Base-by-base conservation (phyloP, 148 eudicot species). In the Silene latifolia region DNA sequence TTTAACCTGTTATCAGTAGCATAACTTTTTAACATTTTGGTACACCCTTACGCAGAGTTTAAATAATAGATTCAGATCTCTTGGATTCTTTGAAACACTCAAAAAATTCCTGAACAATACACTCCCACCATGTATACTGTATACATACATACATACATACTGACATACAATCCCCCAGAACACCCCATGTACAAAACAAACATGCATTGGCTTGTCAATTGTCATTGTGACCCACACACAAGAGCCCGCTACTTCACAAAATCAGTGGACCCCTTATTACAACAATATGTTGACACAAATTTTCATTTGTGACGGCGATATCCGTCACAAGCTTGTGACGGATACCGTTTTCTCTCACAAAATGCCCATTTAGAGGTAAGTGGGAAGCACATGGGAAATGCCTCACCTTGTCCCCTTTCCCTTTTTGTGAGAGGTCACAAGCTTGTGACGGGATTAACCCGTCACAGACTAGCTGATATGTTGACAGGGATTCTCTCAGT, bases 61-160 rank as follows among this genome's bases (percentile, higher is more conserved):
- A 67, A 72, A 76, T 58, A 58, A 67, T 66, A 54, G 72, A 24
- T 78, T 48, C 54, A 74, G 77, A 79, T 74, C 69, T 74, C 68
- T 68, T 77, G 78, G 78, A 79, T 79, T 69, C 75, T 69, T 60
- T 79, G 13, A 60, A 21, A 39, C 77, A 66, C 72, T 67, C 29
- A 60, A 27, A 69, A 64, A 69, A 69, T 67, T 60, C 74, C 63
- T 20, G 15, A 73, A 60, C 67, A 13, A 74, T 0, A 27, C 46
- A 23, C 53, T 18, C 53, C 67, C 9, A 62, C 35, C 66, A 11
- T 51, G 17, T 63, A 14, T 15, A 47, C 59, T 27, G 29, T 27
- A 21, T 23, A 62, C 29, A 62, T 46, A 23, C 29, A 21, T 35
- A 4, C n/a, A n/a, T n/a, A n/a, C n/a, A n/a, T n/a, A n/a, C n/a